These are phyloP conservation scores for Candida ascalaphidarum DNA, from an alignment of 805 yeast genomes.

Conservation along the genomic window DNA sequence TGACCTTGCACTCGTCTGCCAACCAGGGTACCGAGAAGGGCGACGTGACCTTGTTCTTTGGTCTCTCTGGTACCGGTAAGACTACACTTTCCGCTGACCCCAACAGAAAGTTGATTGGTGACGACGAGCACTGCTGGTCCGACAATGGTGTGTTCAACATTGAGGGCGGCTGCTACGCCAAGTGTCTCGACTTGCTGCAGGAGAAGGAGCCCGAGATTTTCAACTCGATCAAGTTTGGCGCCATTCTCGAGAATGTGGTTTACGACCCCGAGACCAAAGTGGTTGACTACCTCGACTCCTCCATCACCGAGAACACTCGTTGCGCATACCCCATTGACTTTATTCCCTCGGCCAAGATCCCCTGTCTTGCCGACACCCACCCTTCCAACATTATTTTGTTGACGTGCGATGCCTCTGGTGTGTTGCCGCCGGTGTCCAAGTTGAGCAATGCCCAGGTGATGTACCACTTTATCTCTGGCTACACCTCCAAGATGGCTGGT, in stretches of 20 bases:
- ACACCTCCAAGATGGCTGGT: slow-evolving; percentile 99
- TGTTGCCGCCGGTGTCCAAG: slow-evolving; percentile 92
- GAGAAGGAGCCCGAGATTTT: slow-evolving; percentile 98
- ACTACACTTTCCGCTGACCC: slow-evolving; percentile 97
- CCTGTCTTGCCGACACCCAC: slow-evolving; percentile 83
- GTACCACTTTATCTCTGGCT: slow-evolving; percentile 98
- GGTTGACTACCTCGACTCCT: slow-evolving; percentile 76
- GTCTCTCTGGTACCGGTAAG: slow-evolving; percentile 97
- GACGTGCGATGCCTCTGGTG: slow-evolving; percentile 98
- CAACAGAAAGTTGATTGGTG: slow-evolving; percentile 88
- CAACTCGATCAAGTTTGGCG: slow-evolving; percentile 89
- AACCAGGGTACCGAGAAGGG: slow-evolving; percentile 77
- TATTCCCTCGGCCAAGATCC: slow-evolving; percentile 93
- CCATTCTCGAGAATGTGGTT: slow-evolving; percentile 88
- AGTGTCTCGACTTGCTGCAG: slow-evolving; percentile 79
- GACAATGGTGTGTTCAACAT: slow-evolving; percentile 97
- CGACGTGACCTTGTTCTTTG: slow-evolving; percentile 93
- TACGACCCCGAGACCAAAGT: slow-evolving; percentile 71
- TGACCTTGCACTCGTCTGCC: slow-evolving; percentile 91
- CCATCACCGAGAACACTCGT: slow-evolving; percentile 94
- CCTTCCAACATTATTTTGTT: slow-evolving; percentile 87
- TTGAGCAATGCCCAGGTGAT: slow-evolving; percentile 92
- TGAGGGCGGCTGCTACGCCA: slow-evolving; percentile 99
- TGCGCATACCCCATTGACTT: slow-evolving; percentile 97
- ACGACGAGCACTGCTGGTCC: slow-evolving; percentile 99